These are phyloP conservation scores for Actinomucor elegans DNA, from an alignment of 371 early-diverging fungal genomes.

Conservation along the genomic window DNA sequence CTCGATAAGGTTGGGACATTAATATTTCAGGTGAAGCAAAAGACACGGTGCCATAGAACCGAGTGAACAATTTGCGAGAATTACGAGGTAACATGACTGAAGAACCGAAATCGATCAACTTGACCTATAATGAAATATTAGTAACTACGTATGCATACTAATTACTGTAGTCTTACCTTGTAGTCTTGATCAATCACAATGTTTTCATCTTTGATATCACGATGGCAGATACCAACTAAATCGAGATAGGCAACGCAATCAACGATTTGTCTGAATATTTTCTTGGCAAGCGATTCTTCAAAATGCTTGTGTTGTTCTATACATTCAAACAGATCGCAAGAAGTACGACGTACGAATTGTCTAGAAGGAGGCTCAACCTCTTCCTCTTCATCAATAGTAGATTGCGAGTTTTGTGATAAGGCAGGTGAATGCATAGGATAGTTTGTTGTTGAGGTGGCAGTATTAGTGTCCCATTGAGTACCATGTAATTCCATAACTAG, in stretches of 20 bases:
- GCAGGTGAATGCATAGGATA: conserved; percentile 27
- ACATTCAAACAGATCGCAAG: conserved; percentile 82
- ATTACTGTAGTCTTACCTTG: conserved; percentile 25
- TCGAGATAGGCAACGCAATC: conserved; percentile 69
- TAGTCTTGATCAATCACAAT: conserved; percentile 71
- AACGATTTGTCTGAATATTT: conserved; percentile 73
- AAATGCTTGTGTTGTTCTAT: conserved; percentile 69
- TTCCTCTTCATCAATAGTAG: conserved; percentile 20
- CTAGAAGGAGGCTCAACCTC: conserved; percentile 17
- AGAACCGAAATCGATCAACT: conserved; percentile 83
- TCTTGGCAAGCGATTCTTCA: conserved; percentile 56
- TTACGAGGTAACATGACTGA: conserved; percentile 41
- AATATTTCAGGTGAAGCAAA: conserved; percentile 86
- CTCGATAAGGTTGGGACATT: conserved; percentile 65
- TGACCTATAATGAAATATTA: conserved; percentile 45
- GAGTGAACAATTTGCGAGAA: conserved; percentile 28
- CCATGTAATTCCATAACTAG: conserved; percentile 84
- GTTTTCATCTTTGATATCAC: conserved; percentile 78
- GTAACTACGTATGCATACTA: background rate
- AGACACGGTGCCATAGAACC: conserved; percentile 48
- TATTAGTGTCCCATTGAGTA: conserved; percentile 52
- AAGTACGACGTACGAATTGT: conserved; percentile 50
- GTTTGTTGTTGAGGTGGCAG: background rate
- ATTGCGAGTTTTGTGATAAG: conserved; percentile 31
- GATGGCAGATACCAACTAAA: conserved; percentile 57